Percentiles rank a stretch among this genome's conserved stretches.
phyloP scores from a whole-genome alignment of 805 yeast species.

The Candida pini region DNA sequence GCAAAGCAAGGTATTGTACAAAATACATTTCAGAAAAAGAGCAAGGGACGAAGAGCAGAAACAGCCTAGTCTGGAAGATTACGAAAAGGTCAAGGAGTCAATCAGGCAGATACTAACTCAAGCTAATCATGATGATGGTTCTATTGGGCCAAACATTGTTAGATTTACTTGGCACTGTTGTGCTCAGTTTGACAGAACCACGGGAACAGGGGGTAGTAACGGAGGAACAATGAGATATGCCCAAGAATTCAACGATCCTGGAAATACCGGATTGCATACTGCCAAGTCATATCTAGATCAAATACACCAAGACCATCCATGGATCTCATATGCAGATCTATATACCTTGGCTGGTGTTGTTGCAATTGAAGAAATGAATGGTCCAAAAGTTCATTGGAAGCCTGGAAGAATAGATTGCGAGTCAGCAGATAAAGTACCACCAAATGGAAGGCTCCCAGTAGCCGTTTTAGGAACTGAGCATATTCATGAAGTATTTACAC shows the following conservation, averaged over 20 bases:
- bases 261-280: conserved; percentile 59
- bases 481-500: conserved; percentile 52
- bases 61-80: conserved; percentile 24
- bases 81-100: conserved; percentile 31
- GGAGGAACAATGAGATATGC: conserved; percentile 62
- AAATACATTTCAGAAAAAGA: conserved; percentile 24
- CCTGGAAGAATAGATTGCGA: conserved; percentile 68
- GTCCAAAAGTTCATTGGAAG: conserved; percentile 76
- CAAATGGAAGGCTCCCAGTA: conserved; percentile 69
- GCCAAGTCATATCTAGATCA: conserved; percentile 55
- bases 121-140: conserved; percentile 54
- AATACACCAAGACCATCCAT: conserved; percentile 51
- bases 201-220: conserved; percentile 55
- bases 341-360: conserved; percentile 76
- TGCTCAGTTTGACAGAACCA: conserved; percentile 67
- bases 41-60: neutral
- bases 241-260: conserved; percentile 50
- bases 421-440: conserved; percentile 47
- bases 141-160: conserved; percentile 72
- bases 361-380: conserved; percentile 74
- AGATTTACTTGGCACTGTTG: conserved; percentile 84
- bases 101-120: conserved; percentile 29
- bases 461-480: conserved; percentile 62
- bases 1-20: too few relatives aligned
- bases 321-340: conserved; percentile 76